phyloP scores from a whole-genome alignment of 2,329 filamentous ascomycete species.

The Arthrobotrys megalospora region DNA sequence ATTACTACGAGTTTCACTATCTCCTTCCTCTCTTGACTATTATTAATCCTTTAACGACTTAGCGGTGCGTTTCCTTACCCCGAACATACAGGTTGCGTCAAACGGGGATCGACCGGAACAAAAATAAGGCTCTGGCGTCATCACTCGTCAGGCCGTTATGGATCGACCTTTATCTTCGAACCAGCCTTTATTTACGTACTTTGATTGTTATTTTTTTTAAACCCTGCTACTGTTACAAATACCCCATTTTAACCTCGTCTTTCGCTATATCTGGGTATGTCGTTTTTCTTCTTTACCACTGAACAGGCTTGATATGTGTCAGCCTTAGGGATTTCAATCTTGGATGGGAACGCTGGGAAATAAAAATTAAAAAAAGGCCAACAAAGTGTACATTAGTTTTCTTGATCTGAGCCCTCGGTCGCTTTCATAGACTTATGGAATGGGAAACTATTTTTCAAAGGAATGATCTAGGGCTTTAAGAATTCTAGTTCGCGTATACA shows the following conservation, averaged over 20 bases:
- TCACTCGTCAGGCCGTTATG: no score
- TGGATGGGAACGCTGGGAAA: not conserved
- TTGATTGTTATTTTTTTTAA: not conserved
- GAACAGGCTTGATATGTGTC: not conserved
- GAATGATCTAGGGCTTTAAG: no score
- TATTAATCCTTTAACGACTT: constrained; percentile 14
- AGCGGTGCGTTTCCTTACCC: constrained; percentile 10
- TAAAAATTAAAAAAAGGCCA: not conserved
- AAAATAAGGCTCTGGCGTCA: not conserved
- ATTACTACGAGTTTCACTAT: not conserved
- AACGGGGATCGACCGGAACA: not conserved
- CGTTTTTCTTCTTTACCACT: not conserved
- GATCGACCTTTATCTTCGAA: no score
- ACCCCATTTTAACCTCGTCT: constrained; percentile 21
- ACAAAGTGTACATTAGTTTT: constrained; percentile 1
- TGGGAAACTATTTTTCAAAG: no score
- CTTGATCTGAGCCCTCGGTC: not conserved
- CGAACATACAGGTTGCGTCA: not conserved
- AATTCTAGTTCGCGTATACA: no score
- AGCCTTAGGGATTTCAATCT: not conserved
- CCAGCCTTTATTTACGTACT: not conserved
- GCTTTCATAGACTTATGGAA: constrained; percentile 5
- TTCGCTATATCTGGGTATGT: constrained; percentile 21
- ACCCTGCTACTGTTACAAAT: not conserved
- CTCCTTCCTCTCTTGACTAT: not conserved